Base-by-base conservation (phyloP, 2,329 filamentous ascomycete genomes). In the Pezicula rhizophila region DNA sequence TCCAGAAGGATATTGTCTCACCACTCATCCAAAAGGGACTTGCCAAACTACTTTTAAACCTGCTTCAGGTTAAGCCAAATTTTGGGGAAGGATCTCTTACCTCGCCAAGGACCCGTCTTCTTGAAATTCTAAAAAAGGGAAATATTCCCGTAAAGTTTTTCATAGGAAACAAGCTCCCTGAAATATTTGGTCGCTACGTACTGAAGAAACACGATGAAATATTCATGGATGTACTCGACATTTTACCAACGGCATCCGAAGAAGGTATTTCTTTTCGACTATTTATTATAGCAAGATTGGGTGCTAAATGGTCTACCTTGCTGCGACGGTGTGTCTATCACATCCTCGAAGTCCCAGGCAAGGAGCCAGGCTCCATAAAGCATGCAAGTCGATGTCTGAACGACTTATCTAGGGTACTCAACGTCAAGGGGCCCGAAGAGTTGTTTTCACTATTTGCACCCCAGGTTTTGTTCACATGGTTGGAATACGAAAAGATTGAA, bases 401-500 rank as follows among this genome's bases (percentile, higher is more conserved):
- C 4, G 73, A 77, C 11, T 82, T 96, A 28, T 81, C 91, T 4
- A 68, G 65, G 11, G 74, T 77, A 0, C 76, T 96, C 31, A 69
- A 75, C 0, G 75, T 97, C 18, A 67, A 75, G 20, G 80, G 81
- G 40, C 75, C 89, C 0, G 80, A 76, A 57, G 78, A 84, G 31
- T 70, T 99, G 1, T 96, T 99, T 62, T 73, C 74, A 5, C 72
- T 97, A 0, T 99, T 97, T 62, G 84, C 89, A 6, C 83, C 91
- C 2, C 93, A 99, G 61, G 75, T 99, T 6, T 72, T 97, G 3
- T 96, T 89, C 63, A 96, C 90, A 0, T 99, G 91, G 92, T 78
- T 95, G 3, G 82, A 89, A 53, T 70, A 70, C 1, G 78, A 85
- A 50, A 68, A 71, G 1, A 71, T 96, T 7, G 72, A 78, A n/a